A percentile compares a stretch with the other conserved stretches of the same genome.
Evolutionary conservation across 805 yeast species (phyloP).

Genomic region (Pichia occidentalis): DNA sequence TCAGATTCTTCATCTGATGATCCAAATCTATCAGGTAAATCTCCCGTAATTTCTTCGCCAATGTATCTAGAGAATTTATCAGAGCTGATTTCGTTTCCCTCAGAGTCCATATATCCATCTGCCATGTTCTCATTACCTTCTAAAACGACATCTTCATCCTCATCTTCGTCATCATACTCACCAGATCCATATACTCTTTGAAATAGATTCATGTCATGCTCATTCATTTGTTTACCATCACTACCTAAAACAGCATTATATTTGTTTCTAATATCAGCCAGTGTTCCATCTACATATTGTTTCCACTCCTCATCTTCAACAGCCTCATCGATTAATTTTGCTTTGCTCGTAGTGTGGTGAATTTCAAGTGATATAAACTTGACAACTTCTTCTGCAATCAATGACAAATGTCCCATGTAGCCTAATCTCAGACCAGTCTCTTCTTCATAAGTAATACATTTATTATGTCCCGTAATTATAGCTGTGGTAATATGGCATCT

Average conservation of each 20-base stretch:
- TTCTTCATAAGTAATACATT: conserved; percentile 51
- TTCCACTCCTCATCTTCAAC: conserved; percentile 17
- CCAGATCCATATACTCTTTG: conserved; percentile 21
- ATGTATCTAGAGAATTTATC: conserved; percentile 67
- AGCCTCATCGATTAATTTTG: conserved; percentile 45
- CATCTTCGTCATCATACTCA: conserved; percentile 22
- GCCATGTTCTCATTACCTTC: conserved; percentile 13
- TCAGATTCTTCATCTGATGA: conserved; percentile 54
- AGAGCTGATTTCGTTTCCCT: conserved; percentile 25
- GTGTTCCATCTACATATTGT: conserved; percentile 71
- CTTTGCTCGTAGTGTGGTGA: conserved; percentile 50
- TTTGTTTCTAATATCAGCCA: conserved; percentile 86
- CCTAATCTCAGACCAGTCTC: conserved; percentile 67
- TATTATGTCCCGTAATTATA: conserved; percentile 55
- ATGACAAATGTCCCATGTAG: conserved; percentile 93
- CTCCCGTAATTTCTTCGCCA: conserved; percentile 64
- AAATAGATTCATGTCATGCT: conserved; percentile 31
- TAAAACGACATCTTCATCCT: conserved; percentile 18
- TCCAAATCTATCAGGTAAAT: conserved; percentile 41
- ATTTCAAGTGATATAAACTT: conserved; percentile 64
- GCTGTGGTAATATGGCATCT: conserved; percentile 45
- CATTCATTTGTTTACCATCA: conserved; percentile 33
- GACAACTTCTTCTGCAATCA: conserved; percentile 92
- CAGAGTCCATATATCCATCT: conserved; percentile 21
- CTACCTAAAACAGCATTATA: conserved; percentile 86